These are phyloP conservation scores for Globisporangium nunn DNA, from an alignment of 352 stramenopile species.

Conservation along the genomic window DNA sequence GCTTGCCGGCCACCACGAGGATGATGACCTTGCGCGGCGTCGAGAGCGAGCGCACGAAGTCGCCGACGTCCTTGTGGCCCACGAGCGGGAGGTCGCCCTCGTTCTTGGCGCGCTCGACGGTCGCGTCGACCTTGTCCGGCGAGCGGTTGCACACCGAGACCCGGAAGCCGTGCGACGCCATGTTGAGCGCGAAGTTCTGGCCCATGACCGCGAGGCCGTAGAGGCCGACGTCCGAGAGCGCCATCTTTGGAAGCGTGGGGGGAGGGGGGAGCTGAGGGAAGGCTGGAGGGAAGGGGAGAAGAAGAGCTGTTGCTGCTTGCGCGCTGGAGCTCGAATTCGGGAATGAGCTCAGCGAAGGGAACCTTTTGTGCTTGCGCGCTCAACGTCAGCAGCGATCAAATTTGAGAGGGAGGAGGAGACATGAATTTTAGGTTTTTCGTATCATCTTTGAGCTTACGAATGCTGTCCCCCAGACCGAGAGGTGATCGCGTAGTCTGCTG, in stretches of 20 bases:
- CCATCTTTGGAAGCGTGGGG: constrained; percentile 22
- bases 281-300: background rate
- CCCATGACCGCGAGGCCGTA: constrained; percentile 94
- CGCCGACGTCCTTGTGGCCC: constrained; percentile 88
- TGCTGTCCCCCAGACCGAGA: background rate
- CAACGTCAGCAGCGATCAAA: constrained; percentile 7
- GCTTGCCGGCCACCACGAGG: constrained; percentile 96
- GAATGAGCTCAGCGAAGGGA: constrained; percentile 13
- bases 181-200: constrained; percentile 99
- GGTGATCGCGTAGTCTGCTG: background rate
- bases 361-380: background rate
- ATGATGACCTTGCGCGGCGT: constrained; percentile 98
- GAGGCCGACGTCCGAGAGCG: constrained; percentile 82
- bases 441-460: no score
- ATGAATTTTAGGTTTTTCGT: background rate
- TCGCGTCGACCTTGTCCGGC: constrained; percentile 94
- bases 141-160: constrained; percentile 97
- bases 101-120: constrained; percentile 90
- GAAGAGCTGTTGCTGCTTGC: background rate
- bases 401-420: constrained; percentile 5
- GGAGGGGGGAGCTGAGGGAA: constrained; percentile 5
- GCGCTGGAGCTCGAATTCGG: constrained; percentile 20
- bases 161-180: constrained; percentile 96
- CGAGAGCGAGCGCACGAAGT: constrained; percentile 90
- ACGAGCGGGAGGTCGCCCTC: constrained; percentile 94